Percentiles rank a stretch among this genome's conserved stretches.
Evolutionary conservation across 257 asterid species (phyloP).

Genomic region (Gentiana dahurica): DNA sequence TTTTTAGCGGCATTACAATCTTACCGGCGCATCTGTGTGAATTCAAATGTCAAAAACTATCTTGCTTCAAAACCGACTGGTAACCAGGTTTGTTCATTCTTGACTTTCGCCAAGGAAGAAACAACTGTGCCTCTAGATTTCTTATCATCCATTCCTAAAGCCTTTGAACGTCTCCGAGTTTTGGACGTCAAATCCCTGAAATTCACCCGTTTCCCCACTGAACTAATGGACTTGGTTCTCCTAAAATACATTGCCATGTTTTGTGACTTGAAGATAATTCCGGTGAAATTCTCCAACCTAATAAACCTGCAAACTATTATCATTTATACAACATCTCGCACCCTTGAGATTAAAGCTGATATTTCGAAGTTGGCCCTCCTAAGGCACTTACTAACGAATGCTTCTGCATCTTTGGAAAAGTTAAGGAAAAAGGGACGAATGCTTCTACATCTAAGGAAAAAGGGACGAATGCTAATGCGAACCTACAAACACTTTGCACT

Average conservation of each 20-base stretch:
- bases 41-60: conserved; percentile 4
- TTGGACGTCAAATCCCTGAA: background rate
- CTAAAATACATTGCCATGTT: conserved; percentile 32
- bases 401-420: conserved; percentile 12
- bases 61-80: conserved; percentile 5
- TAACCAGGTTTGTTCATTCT: conserved; percentile 8
- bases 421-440: background rate
- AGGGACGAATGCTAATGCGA: conserved; percentile 2
- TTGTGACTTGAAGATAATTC: conserved; percentile 6
- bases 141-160: conserved; percentile 3
- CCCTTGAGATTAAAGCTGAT: conserved; percentile 19
- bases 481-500: conserved; percentile 10
- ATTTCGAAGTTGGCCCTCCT: conserved; percentile 32
- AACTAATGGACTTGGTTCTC: conserved; percentile 19
- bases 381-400: conserved; percentile 30
- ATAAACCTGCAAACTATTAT: conserved; percentile 19
- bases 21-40: conserved; percentile 14
- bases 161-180: background rate
- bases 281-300: conserved; percentile 7
- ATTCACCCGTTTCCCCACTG: conserved; percentile 11
- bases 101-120: conserved; percentile 9
- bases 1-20: background rate
- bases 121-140: background rate
- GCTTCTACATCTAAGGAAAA: conserved; percentile 4
- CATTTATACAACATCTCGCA: conserved; percentile 7